Evolutionary conservation across 306 rosid genomes (phyloP).

Genomic region (Cucurbita pepo): DNA sequence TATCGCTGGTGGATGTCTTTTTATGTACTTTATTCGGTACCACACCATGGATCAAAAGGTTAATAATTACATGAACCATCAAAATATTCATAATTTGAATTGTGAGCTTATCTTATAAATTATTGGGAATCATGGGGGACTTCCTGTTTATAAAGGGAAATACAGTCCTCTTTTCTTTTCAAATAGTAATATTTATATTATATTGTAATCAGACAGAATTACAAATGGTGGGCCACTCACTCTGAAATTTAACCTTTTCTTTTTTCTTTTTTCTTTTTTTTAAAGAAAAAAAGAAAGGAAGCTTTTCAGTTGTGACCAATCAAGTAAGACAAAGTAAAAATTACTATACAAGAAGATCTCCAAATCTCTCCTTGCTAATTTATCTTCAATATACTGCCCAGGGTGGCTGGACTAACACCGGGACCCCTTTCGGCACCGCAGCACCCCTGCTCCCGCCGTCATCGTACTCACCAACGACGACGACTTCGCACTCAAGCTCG

Average conservation of each 20-base stretch:
- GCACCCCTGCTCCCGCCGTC: constrained; percentile 61
- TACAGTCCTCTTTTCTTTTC: background rate
- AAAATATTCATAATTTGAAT: background rate
- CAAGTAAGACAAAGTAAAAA: background rate
- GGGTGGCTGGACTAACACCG: constrained; percentile 27
- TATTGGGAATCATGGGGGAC: background rate
- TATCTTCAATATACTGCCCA: background rate
- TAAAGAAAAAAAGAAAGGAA: background rate
- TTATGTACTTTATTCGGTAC: background rate
- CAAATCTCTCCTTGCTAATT: background rate
- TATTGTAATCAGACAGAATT: background rate
- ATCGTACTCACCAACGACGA: constrained; percentile 45
- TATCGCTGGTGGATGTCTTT: background rate
- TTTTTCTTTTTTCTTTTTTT: too few species aligned
- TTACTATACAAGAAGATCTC: background rate
- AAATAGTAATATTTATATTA: background rate
- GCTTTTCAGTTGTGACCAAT: background rate
- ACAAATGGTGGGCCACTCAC: constrained; percentile 6
- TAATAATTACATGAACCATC: background rate
- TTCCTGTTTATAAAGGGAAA: background rate
- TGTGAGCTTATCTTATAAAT: background rate
- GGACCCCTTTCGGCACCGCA: constrained; percentile 48
- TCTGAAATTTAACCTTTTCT: background rate
- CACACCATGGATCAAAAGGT: background rate
- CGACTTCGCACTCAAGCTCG: constrained; percentile 68